These are phyloP conservation scores for Mallotus japonicus DNA, from an alignment of 441 rosid genomes.

Conservation along the genomic window DNA sequence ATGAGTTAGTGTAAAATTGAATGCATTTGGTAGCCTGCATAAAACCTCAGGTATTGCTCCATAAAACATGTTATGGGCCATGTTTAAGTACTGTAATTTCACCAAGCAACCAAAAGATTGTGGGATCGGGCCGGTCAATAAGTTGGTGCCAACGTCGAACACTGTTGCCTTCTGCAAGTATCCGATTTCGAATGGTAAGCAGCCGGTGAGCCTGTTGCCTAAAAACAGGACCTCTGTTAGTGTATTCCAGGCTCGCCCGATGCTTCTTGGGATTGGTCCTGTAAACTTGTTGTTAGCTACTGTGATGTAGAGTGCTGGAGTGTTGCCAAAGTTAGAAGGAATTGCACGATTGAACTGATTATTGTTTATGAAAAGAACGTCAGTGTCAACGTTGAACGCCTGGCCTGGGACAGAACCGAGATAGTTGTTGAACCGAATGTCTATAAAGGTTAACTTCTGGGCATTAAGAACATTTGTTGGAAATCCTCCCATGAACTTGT, in stretches of 20 bases:
- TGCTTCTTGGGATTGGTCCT: conserved; percentile 37
- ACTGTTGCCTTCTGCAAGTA: conserved; percentile 28
- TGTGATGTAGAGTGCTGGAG: conserved; percentile 33
- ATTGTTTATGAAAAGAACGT: conserved; percentile 46
- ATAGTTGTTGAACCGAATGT: conserved; percentile 41
- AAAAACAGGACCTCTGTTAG: conserved; percentile 36
- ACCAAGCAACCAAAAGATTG: conserved; percentile 42
- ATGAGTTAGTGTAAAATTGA: conserved; percentile 16
- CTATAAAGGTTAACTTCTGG: conserved; percentile 30
- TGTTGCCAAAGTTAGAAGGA: conserved; percentile 39
- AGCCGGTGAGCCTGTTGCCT: conserved; percentile 39
- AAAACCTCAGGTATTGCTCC: conserved; percentile 31
- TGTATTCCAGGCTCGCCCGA: conserved; percentile 31
- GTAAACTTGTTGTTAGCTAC: conserved; percentile 44
- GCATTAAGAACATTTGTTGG: conserved; percentile 28
- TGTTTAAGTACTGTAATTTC: conserved; percentile 29
- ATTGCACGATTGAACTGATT: conserved; percentile 29
- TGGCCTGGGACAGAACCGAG: conserved; percentile 29
- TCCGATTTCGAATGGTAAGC: conserved; percentile 47
- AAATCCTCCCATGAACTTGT: conserved; percentile 30
- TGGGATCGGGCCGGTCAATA: conserved; percentile 41
- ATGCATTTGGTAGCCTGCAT: conserved; percentile 17
- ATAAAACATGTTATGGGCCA: conserved; percentile 37
- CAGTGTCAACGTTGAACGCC: conserved; percentile 36
- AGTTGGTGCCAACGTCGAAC: conserved; percentile 34